Evolutionary conservation across 345 rosid species (phyloP), one percentile per base, ranked within the genome.

Genomic region (Hevea brasiliensis): DNA sequence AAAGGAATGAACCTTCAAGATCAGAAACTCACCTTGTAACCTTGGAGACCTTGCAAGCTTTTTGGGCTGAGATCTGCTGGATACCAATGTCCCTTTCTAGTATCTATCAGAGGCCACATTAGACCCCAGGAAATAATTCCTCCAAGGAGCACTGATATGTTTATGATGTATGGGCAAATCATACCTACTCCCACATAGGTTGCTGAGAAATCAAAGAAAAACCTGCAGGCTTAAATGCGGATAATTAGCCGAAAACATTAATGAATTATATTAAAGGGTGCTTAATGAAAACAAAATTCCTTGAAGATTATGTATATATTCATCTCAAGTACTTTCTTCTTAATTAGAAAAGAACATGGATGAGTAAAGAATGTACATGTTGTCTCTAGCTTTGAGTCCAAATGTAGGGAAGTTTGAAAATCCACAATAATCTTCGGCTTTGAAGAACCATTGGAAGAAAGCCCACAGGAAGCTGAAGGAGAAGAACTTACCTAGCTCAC

Each of bases 111-210:
- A 42, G 68, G 68, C 68, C 68, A 65, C 68, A 65, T 65, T 14
- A 65, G 54, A 44, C 68, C 68, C 68, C 68, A 65, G 44, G 68
- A 65, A 23, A 65, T 32, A 23, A 65, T 65, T 65, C 68, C 68
- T 44, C 68, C 68, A 21, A 65, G 29, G 13, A 65, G 53, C 8
- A 65, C 54, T 42, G 68, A 65, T 65, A 44, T 26, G 68, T 65
- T 65, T 65, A 65, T 65, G 51, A 65, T 45, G 45, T 44, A 45
- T 21, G 54, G 68, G 68, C 68, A 65, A 65, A 65, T 65, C 68
- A 65, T 65, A n/a, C 68, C 68, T 23, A 65, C 68, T 45, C 68
- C 68, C 37, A 65, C 68, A 45, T 65, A 65, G 20, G 68, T 65
- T 23, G 68, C 26, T 23, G 54, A 45, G 68, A 65, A 65, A 65